Conservation (phyloP, 2,329 filamentous ascomycete genomes). For the Alternaria arbusti region DNA sequence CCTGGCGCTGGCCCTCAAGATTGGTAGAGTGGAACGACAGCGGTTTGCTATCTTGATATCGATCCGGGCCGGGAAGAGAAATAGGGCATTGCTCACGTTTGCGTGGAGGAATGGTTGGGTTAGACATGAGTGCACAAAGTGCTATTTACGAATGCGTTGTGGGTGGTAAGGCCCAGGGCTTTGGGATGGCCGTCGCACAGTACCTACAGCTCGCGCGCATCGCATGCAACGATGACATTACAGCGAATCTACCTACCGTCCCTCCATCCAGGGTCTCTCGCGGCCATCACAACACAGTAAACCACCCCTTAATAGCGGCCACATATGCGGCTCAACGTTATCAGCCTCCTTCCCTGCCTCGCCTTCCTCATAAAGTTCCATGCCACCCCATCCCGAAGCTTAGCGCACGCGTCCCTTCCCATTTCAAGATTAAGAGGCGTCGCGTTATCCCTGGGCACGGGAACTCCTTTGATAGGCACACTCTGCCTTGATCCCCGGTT, state of each 20-base stretch:
- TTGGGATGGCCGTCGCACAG: neutral
- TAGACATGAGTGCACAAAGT: neutral
- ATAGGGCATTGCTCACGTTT: neutral
- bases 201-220: neutral
- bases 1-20: neutral
- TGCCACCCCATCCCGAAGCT: neutral
- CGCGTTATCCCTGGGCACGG: slow-evolving; percentile 12
- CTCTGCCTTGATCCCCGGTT: neutral
- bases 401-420: slow-evolving; percentile 1
- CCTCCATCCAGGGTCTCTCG: neutral
- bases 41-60: slow-evolving; percentile 4
- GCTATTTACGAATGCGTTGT: slow-evolving; percentile 1
- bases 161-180: neutral
- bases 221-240: neutral
- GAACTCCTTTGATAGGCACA: slow-evolving; percentile 12
- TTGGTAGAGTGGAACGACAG: neutral
- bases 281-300: neutral
- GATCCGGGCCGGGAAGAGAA: neutral
- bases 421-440: slow-evolving; percentile 27
- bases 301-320: slow-evolving; percentile 6
- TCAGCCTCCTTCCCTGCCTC: slow-evolving; percentile 22
- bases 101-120: neutral
- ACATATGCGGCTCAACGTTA: slow-evolving; percentile 28
- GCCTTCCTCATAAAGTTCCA: neutral
- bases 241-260: neutral